phyloP scores from a whole-genome alignment of 2,329 filamentous ascomycete genomes.

The Alternaria panax region DNA sequence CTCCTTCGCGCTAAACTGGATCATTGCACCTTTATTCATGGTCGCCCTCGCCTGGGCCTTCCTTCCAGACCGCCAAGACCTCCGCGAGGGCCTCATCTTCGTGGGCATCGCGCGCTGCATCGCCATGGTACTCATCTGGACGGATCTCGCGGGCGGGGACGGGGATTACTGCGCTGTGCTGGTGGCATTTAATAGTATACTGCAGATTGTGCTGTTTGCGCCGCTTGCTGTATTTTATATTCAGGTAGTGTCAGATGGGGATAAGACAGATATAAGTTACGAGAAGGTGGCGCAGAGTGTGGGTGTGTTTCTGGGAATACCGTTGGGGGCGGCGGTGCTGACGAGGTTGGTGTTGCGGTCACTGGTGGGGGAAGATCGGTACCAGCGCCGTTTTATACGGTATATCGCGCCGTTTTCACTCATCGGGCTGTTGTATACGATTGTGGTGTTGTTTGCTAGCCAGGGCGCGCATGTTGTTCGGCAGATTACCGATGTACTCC shows the following conservation, averaged over 20 bases:
- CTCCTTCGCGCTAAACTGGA: conserved; percentile 81
- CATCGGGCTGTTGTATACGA: conserved; percentile 85
- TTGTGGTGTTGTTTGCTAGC: conserved; percentile 83
- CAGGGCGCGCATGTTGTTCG: conserved; percentile 82
- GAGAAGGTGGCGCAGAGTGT: conserved; percentile 78
- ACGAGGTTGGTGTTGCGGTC: conserved; percentile 71
- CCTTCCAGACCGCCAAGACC: conserved; percentile 53
- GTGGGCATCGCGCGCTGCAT: conserved; percentile 88
- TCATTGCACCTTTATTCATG: conserved; percentile 84
- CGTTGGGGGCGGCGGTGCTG: conserved; percentile 78
- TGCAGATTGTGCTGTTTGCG: conserved; percentile 59
- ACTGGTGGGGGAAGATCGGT: conserved; percentile 65
- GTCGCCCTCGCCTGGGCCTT: conserved; percentile 72
- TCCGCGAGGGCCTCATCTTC: conserved; percentile 74
- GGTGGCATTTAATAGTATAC: conserved; percentile 57
- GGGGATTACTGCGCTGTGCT: conserved; percentile 77
- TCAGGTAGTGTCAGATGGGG: conserved; percentile 67
- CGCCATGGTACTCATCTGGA: conserved; percentile 89
- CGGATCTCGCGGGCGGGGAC: conserved; percentile 76
- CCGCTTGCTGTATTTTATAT: conserved; percentile 63
- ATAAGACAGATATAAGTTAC: conserved; percentile 63
- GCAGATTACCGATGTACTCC: conserved; percentile 82
- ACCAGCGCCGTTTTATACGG: conserved; percentile 73
- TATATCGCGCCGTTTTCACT: conserved; percentile 76
- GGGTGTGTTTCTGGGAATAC: conserved; percentile 82